Base-by-base conservation (phyloP, 129 eudicot genomes). In the Cynara cardunculus region DNA sequence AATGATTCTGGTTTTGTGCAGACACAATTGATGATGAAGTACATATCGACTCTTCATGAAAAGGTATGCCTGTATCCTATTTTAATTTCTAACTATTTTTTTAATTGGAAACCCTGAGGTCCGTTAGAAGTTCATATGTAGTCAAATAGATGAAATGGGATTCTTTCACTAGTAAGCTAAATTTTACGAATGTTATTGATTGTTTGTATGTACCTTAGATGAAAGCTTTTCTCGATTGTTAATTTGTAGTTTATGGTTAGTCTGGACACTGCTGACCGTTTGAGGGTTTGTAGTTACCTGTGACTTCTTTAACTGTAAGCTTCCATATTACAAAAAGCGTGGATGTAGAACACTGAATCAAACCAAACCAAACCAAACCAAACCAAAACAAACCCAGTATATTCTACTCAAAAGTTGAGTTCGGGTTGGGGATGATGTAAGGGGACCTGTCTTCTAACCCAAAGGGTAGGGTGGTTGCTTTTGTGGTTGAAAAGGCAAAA, bases 21-120 rank as follows among this genome's bases (percentile, higher is more conserved):
- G 76, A 72, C 76, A 72, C 61, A 72, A 34, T 37, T 72, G 62
- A 72, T 72, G 62, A 39, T 72, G 76, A 62, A 72, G 62, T 19
- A 25, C 12, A 5, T 72, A 39, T 72, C 76, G 7, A 35, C 62
- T 5, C 11, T 72, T 22, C 76, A 72, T 21, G 31, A 39, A 39
- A 24, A 35, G 76, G 76, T 72, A 37, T 62, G 69, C 14, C 27
- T 62, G 26, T 62, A 62, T 14, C 22, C n/a, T n/a, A n/a, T n/a
- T n/a, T n/a, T n/a, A n/a, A 22, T 21, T 7, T 22, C 18, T 18
- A 53, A 53, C 64, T 53, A 5, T 18, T 18, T 5, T 11, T 53
- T 53, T 18, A 53, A 18, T 4, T 53, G 24, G 24, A 53, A 53
- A 18, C 24, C 19, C 21, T 53, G 62, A 16, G 62, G 19, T 18